Conservation (phyloP, 2,329 filamentous ascomycete genomes). For the Sclerotinia subarctica region DNA sequence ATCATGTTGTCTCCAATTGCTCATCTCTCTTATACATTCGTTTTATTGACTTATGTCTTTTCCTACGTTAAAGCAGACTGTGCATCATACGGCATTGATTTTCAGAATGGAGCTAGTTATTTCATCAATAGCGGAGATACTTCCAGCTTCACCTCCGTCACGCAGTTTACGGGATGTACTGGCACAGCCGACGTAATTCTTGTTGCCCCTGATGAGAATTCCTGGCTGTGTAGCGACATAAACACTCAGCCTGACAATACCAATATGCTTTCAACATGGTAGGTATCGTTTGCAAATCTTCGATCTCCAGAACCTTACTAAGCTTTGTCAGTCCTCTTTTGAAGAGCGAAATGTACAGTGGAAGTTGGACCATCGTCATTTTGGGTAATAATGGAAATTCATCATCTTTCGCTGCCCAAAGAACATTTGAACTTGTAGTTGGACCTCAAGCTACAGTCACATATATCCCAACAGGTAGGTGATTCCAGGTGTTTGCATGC, state of each 20-base stretch:
- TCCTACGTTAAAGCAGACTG: constrained; percentile 16
- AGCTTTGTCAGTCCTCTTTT: not conserved
- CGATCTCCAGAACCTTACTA: not conserved
- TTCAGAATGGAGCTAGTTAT: constrained; percentile 17
- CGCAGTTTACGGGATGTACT: constrained; percentile 15
- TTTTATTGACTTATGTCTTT: constrained; percentile 12
- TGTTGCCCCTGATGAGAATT: constrained; percentile 15
- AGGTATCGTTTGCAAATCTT: not conserved
- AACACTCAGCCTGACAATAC: constrained; percentile 6
- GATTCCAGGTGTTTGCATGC: not conserved
- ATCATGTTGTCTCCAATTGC: constrained; percentile 17
- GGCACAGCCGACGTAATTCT: constrained; percentile 17
- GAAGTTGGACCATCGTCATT: constrained; percentile 16
- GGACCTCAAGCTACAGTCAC: constrained; percentile 14
- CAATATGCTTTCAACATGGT: constrained; percentile 19
- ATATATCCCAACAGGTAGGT: constrained; percentile 15
- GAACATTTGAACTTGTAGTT: constrained; percentile 14
- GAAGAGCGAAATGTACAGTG: constrained; percentile 18
- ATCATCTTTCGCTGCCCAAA: constrained; percentile 17
- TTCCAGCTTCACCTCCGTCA: constrained; percentile 18
- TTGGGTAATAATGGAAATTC: constrained; percentile 17
- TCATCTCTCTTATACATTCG: constrained; percentile 9
- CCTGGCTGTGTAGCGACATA: constrained; percentile 17
- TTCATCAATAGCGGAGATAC: constrained; percentile 17
- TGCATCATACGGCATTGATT: constrained; percentile 19